These are phyloP conservation scores for Beauveria caledonica DNA, from an alignment of 2,329 filamentous ascomycete genomes.

Conservation along the genomic window DNA sequence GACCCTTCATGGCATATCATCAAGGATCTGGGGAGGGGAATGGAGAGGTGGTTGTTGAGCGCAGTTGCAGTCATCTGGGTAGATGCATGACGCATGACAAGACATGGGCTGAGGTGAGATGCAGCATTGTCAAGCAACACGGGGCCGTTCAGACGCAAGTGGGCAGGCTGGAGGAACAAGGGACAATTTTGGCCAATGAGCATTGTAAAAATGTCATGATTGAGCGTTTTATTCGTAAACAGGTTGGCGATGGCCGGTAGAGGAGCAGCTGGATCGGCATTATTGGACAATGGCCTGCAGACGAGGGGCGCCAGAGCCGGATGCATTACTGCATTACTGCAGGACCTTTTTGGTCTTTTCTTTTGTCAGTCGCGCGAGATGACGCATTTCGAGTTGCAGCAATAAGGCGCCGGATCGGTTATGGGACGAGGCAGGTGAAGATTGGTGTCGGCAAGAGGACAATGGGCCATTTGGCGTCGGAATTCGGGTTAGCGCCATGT, in stretches of 20 bases:
- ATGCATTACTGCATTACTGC: background rate
- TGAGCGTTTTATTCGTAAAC: background rate
- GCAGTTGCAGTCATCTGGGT: background rate
- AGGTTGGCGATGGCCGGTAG: background rate
- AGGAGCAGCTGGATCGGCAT: no score
- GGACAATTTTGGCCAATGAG: background rate
- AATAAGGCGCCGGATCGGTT: background rate
- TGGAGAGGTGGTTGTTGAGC: background rate
- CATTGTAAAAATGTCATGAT: background rate
- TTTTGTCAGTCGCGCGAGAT: background rate
- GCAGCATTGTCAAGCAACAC: background rate
- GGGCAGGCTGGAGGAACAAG: background rate
- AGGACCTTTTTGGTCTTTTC: background rate
- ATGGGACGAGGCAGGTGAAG: background rate
- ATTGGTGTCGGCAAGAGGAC: background rate
- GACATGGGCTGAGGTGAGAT: background rate
- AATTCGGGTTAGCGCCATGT: conserved; percentile 3
- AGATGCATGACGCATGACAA: background rate
- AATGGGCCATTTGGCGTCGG: background rate
- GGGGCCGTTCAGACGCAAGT: background rate
- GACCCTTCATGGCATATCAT: background rate
- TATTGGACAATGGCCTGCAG: background rate
- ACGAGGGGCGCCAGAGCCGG: background rate
- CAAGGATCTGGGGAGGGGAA: background rate
- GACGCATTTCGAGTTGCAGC: background rate